These are phyloP conservation scores for Beauveria australis DNA, from an alignment of 2,329 filamentous ascomycete genomes.

Conservation along the genomic window DNA sequence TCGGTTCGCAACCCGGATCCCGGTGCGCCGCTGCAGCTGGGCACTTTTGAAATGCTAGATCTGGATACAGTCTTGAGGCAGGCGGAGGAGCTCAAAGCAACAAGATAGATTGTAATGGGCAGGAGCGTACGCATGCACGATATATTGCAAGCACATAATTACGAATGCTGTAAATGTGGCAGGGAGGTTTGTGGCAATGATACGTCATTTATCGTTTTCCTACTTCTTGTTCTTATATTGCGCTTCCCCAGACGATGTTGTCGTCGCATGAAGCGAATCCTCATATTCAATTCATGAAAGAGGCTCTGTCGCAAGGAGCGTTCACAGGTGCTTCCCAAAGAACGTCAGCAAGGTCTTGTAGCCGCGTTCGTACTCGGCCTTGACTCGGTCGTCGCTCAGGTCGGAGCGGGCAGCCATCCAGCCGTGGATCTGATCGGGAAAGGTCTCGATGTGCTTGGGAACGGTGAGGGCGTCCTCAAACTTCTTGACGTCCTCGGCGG, in stretches of 20 bases:
- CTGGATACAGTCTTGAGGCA: constrained; percentile 38
- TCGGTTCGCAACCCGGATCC: constrained; percentile 36
- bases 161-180: too few relatives aligned
- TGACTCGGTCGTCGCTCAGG: constrained; percentile 47
- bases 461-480: constrained; percentile 46
- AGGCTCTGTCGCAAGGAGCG: too few relatives aligned
- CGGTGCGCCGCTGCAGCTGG: constrained; percentile 32
- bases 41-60: constrained; percentile 33
- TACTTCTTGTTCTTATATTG: background rate
- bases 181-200: background rate
- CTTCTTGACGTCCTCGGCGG: constrained; percentile 44
- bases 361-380: constrained; percentile 53
- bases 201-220: background rate
- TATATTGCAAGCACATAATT: background rate
- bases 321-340: constrained; percentile 42
- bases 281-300: background rate
- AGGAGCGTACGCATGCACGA: background rate
- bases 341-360: constrained; percentile 53
- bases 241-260: background rate
- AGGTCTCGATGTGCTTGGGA: constrained; percentile 57
- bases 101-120: background rate
- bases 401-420: constrained; percentile 65
- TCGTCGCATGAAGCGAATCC: background rate
- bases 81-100: constrained; percentile 27
- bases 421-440: constrained; percentile 59